These are phyloP conservation scores for Barnettozyma siamensis DNA, from an alignment of 805 yeast species.

Conservation along the genomic window DNA sequence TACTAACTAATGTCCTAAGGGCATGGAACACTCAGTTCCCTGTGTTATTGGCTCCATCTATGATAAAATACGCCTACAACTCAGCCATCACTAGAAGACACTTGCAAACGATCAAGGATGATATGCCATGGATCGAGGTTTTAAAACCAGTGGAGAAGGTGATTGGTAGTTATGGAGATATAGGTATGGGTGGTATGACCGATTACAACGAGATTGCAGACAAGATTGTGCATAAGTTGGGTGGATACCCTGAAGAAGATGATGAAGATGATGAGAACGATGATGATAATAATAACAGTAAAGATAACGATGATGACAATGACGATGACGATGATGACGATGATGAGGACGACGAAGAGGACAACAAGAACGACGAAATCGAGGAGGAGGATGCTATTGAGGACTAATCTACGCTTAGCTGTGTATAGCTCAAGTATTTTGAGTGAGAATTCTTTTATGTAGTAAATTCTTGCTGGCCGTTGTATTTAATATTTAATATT, in stretches of 20 bases:
- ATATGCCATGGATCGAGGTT: slow-evolving; percentile 94
- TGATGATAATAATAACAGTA: slow-evolving; percentile 42
- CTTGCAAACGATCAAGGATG: slow-evolving; percentile 67
- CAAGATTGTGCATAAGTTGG: slow-evolving; percentile 66
- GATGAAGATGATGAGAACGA: slow-evolving; percentile 42
- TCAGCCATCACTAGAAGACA: slow-evolving; percentile 86
- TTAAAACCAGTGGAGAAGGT: slow-evolving; percentile 93
- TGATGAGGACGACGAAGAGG: slow-evolving; percentile 18
- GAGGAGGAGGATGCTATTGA: slow-evolving; percentile 19
- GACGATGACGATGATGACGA: slow-evolving; percentile 36
- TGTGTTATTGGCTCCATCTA: slow-evolving; percentile 87
- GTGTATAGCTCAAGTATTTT: too few species aligned
- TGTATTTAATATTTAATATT: too few species aligned
- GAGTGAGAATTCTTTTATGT: too few species aligned
- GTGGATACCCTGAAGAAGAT: slow-evolving; percentile 53
- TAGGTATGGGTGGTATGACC: slow-evolving; percentile 99
- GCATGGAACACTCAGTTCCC: slow-evolving; percentile 96
- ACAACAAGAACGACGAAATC: slow-evolving; percentile 9
- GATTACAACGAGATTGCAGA: slow-evolving; percentile 95
- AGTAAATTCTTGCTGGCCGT: too few species aligned
- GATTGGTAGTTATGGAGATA: slow-evolving; percentile 88
- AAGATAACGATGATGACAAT: slow-evolving; percentile 36
- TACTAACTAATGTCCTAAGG: slow-evolving; percentile 82
- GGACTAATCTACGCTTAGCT: background rate
- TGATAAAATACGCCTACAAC: slow-evolving; percentile 90